Base-by-base conservation (phyloP, 768 basidiomycete genomes). In the Pisolithus orientalis region DNA sequence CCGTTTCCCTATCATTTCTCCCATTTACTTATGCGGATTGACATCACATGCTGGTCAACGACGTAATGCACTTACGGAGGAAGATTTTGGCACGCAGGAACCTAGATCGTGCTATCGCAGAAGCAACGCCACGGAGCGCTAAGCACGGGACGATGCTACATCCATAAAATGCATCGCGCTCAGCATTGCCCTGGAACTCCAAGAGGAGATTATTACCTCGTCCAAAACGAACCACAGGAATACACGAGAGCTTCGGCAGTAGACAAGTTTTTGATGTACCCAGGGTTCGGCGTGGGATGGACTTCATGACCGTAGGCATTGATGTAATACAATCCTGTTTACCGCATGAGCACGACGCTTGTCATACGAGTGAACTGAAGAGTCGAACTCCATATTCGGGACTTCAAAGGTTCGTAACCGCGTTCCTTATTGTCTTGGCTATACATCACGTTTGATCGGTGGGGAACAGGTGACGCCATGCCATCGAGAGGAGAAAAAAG, bases 171-270 rank as follows among this genome's bases (percentile, higher is more conserved):
- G 21, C 31, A 32, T 32, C 10, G 2, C 11, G 57, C 37, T 34
- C 53, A 49, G 53, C 32, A 49, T 50, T 50, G 28, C 49, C 56
- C 47, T 49, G 21, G 27, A 32, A 53, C 40, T 28, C 28, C 39
- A 17, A 24, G 44, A 38, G 31, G 34, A 44, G 28, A 7, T 44
- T 40, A 75, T 47, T 49, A 85, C 90, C 89, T 92, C 13, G 94
- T 97, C 91, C 91, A 97, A 7, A 97, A 72, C 2, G 93, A 95
- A 5, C 94, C 94, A 63, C 93, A 94, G 3, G 91, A 94, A 65
- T 95, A 96, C 2, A 97, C 83, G 28, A 97, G 72, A 2, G 87
- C 72, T 56, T 88, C 80, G 51, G 79, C 79, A 29, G 75, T 70
- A 4, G 70, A 68, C 9, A 95, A 71, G 48, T 80, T 78, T 11